Percentiles rank a stretch among this genome's conserved stretches.
Evolutionary conservation across 345 rosid species (phyloP).

Genomic region (Gossypium rotundifolium): DNA sequence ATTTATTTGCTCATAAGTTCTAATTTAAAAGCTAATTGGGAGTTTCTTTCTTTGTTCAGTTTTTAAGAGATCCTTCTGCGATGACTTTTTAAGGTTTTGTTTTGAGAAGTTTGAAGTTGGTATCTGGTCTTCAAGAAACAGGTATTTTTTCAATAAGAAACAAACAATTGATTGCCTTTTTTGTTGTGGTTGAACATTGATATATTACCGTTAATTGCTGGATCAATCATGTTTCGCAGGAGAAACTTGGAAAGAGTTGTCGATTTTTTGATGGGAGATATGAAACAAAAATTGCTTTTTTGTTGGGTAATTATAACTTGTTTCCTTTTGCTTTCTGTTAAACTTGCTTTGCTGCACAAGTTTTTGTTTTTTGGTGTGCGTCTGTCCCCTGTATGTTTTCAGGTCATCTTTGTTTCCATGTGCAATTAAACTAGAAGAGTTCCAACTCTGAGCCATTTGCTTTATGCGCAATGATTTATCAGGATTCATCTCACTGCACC

Average conservation of each 20-base stretch:
- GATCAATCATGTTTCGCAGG: slow-evolving; percentile 31
- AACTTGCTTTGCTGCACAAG: not conserved
- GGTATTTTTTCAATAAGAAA: slow-evolving; percentile 20
- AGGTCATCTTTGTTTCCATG: not conserved
- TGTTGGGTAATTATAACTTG: slow-evolving; percentile 57
- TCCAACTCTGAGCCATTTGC: not conserved
- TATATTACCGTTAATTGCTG: not conserved
- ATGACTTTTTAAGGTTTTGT: slow-evolving; percentile 49
- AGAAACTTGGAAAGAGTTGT: slow-evolving; percentile 45
- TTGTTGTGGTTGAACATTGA: not conserved
- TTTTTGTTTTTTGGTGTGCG: too few relatives aligned
- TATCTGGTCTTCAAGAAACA: slow-evolving; percentile 53
- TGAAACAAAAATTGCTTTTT: slow-evolving; percentile 67
- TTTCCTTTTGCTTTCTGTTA: slow-evolving; percentile 5
- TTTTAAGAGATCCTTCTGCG: slow-evolving; percentile 47
- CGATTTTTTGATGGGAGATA: slow-evolving; percentile 61
- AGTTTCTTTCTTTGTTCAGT: slow-evolving; percentile 20
- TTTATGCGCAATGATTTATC: slow-evolving; percentile 9
- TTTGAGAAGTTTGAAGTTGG: slow-evolving; percentile 55
- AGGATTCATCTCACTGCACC: slow-evolving; percentile 80
- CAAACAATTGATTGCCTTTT: not conserved
- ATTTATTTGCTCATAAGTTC: not conserved
- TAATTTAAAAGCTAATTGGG: not conserved
- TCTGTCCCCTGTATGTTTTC: not conserved
- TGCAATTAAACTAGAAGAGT: not conserved